phyloP scores from a whole-genome alignment of 345 rosid genomes.

The Reutealis trisperma region DNA sequence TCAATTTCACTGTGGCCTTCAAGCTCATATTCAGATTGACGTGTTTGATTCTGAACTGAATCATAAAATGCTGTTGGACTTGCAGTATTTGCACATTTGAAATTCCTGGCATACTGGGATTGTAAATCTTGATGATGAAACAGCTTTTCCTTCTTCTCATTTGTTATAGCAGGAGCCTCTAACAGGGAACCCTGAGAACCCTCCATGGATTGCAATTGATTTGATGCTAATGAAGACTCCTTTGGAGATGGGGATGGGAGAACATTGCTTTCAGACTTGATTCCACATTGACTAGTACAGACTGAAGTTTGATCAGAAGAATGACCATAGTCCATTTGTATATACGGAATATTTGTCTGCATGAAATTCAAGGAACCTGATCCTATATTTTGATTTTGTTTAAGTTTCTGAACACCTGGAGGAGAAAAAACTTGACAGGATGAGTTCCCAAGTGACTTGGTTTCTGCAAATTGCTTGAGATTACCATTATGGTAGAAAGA shows the following conservation, averaged over 20 bases:
- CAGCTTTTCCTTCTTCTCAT: slow-evolving; percentile 36
- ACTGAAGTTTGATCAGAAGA: slow-evolving; percentile 52
- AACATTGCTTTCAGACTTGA: slow-evolving; percentile 49
- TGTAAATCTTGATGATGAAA: slow-evolving; percentile 30
- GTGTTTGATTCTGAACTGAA: slow-evolving; percentile 42
- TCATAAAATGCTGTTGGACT: slow-evolving; percentile 42
- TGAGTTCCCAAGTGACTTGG: slow-evolving; percentile 23
- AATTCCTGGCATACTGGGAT: slow-evolving; percentile 31
- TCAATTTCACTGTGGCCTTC: slow-evolving; percentile 47
- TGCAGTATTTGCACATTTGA: slow-evolving; percentile 33
- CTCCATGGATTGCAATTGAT: slow-evolving; percentile 49
- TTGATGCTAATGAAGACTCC: slow-evolving; percentile 62
- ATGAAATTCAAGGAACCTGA: slow-evolving; percentile 33
- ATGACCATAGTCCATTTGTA: slow-evolving; percentile 36
- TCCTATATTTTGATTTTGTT: slow-evolving; percentile 18
- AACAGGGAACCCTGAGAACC: slow-evolving; percentile 40
- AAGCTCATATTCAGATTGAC: slow-evolving; percentile 35
- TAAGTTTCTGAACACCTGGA: slow-evolving; percentile 24
- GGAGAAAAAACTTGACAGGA: slow-evolving; percentile 33
- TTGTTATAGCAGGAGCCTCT: slow-evolving; percentile 35
- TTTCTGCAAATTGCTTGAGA: slow-evolving; percentile 35
- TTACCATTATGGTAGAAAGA: slow-evolving; percentile 37
- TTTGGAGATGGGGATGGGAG: slow-evolving; percentile 47
- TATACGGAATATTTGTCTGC: slow-evolving; percentile 26
- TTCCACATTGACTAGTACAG: slow-evolving; percentile 47